Percentiles rank a stretch among this genome's conserved stretches.
These are phyloP conservation scores for Haplosporangium sp. DNA, from an alignment of 371 early-diverging fungal genomes.

Conservation along the genomic window DNA sequence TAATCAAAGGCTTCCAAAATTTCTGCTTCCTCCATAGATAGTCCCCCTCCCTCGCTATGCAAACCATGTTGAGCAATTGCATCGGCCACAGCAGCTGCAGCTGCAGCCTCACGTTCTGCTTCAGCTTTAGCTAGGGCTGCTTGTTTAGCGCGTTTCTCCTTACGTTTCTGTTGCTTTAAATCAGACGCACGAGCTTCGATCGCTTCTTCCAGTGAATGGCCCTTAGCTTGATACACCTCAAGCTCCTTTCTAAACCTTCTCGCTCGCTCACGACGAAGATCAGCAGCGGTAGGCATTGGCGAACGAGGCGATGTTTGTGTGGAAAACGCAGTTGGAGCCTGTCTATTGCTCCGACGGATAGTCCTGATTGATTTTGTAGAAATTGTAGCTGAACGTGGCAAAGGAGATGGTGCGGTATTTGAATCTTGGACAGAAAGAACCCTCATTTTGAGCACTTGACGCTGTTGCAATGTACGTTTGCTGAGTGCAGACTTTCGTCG, in stretches of 20 bases:
- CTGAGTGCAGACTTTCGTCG: constrained; percentile 16
- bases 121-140: constrained; percentile 36
- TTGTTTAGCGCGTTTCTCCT: constrained; percentile 30
- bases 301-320: not conserved
- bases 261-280: constrained; percentile 39
- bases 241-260: constrained; percentile 39
- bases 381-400: not conserved
- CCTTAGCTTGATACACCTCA: constrained; percentile 28
- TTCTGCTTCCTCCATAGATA: constrained; percentile 44
- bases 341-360: constrained; percentile 6
- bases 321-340: not conserved
- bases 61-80: constrained; percentile 31
- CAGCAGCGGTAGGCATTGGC: constrained; percentile 5
- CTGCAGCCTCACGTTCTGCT: constrained; percentile 36
- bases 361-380: constrained; percentile 9
- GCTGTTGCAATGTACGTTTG: constrained; percentile 35
- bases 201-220: constrained; percentile 34
- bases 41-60: constrained; percentile 4
- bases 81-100: constrained; percentile 39
- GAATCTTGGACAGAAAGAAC: not conserved
- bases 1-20: constrained; percentile 53
- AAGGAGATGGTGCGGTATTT: not conserved
- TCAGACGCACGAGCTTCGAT: constrained; percentile 28
- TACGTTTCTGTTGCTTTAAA: constrained; percentile 22
- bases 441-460: constrained; percentile 38